Conservation (phyloP, 225 moss, liverwort and hornwort genomes). For the Polytrichum commune region DNA sequence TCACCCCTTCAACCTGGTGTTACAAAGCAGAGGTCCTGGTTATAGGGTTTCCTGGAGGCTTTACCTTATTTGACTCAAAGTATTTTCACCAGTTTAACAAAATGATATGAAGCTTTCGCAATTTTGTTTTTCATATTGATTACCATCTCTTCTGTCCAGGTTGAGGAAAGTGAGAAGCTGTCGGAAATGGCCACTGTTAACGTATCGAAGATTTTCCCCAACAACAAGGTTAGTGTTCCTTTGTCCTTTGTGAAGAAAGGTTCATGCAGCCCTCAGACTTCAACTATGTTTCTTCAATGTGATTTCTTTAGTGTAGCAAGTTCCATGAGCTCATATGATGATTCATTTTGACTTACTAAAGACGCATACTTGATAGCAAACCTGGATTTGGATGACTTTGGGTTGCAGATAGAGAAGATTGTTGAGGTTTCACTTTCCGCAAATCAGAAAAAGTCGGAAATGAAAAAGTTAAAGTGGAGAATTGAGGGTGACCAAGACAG, state of each 20-base stretch:
- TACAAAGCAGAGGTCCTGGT: neutral
- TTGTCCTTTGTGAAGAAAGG: too few relatives aligned
- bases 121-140: too few relatives aligned
- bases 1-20: too few relatives aligned
- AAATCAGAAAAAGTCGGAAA: slow-evolving; percentile 66
- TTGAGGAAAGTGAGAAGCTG: slow-evolving; percentile 66
- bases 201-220: slow-evolving; percentile 54
- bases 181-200: slow-evolving; percentile 68
- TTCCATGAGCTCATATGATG: neutral
- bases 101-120: too few relatives aligned
- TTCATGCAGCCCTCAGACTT: neutral
- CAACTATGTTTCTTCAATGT: too few relatives aligned
- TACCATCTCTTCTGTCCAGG: slow-evolving; percentile 23
- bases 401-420: slow-evolving; percentile 58
- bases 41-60: too few relatives aligned
- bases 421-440: slow-evolving; percentile 76
- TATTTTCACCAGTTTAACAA: too few relatives aligned
- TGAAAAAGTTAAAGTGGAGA: slow-evolving; percentile 69
- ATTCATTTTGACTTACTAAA: too few relatives aligned
- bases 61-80: too few relatives aligned
- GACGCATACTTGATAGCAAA: too few relatives aligned
- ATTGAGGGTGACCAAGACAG: slow-evolving; percentile 32
- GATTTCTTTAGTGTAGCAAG: neutral
- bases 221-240: slow-evolving; percentile 39
- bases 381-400: neutral